phyloP scores from a whole-genome alignment of 371 early-diverging fungal genomes.

The Rhizopus delemar region DNA sequence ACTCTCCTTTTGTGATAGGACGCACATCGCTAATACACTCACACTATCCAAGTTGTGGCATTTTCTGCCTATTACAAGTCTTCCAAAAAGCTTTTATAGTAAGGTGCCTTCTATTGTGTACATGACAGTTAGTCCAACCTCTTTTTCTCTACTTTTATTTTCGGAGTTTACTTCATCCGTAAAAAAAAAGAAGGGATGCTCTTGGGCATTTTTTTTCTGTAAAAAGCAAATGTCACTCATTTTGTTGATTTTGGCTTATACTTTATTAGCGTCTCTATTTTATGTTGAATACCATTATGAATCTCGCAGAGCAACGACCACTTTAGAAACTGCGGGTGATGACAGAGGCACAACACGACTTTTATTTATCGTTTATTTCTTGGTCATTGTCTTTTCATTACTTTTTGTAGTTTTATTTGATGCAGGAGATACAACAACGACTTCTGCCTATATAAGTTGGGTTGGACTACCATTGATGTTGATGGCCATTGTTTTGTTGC shows the following conservation, averaged over 20 bases:
- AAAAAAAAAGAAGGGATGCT: not conserved
- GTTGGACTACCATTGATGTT: constrained; percentile 33
- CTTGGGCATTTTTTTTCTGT: not conserved
- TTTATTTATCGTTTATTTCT: constrained; percentile 20
- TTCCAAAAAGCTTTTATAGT: no score
- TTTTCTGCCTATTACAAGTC: no score
- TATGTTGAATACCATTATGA: constrained; percentile 34
- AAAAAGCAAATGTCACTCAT: not conserved
- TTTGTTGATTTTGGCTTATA: constrained; percentile 15
- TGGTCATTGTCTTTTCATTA: constrained; percentile 16
- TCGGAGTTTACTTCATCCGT: no score
- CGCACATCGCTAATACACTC: no score
- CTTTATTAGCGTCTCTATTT: constrained; percentile 21
- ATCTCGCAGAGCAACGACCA: constrained; percentile 18
- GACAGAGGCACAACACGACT: constrained; percentile 33
- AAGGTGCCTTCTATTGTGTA: no score
- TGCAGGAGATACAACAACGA: constrained; percentile 1
- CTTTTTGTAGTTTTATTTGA: constrained; percentile 17
- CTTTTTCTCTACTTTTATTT: no score
- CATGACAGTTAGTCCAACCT: no score
- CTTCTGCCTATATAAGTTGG: constrained; percentile 20
- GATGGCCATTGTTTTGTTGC: constrained; percentile 25
- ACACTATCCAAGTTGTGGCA: no score
- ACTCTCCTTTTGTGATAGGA: no score
- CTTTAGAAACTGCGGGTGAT: constrained; percentile 35